These are phyloP conservation scores for Ceratobasidium sp. DNA, from an alignment of 1,284 basidiomycete genomes.

Conservation along the genomic window DNA sequence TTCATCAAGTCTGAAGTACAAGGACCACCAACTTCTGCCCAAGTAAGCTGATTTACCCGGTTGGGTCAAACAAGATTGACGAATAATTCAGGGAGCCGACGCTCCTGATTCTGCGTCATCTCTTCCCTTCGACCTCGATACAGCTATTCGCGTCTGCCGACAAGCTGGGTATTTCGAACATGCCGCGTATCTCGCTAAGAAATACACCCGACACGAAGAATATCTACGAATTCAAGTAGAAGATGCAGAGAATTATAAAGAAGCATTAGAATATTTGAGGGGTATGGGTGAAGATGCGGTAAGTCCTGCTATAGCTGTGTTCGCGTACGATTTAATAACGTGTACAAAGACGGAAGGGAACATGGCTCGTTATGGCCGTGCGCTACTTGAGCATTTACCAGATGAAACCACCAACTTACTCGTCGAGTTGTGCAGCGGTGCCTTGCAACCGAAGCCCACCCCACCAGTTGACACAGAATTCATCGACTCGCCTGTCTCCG, in stretches of 20 bases:
- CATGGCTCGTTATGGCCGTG: conserved; percentile 80
- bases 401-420: conserved; percentile 88
- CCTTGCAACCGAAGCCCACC: conserved; percentile 55
- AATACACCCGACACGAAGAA: conserved; percentile 89
- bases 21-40: background rate
- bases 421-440: conserved; percentile 87
- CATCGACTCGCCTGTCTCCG: conserved; percentile 49
- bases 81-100: conserved; percentile 49
- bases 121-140: conserved; percentile 94
- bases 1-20: conserved; percentile 83
- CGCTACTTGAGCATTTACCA: conserved; percentile 80
- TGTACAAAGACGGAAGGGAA: conserved; percentile 73
- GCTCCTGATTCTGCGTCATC: conserved; percentile 60
- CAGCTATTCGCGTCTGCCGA: conserved; percentile 93
- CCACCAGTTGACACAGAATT: conserved; percentile 57
- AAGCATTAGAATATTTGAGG: conserved; percentile 82
- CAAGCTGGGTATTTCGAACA: conserved; percentile 97
- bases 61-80: conserved; percentile 11
- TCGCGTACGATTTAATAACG: conserved; percentile 9
- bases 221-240: conserved; percentile 94
- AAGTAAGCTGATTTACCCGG: background rate
- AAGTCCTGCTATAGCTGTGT: conserved; percentile 49
- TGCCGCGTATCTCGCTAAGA: conserved; percentile 90
- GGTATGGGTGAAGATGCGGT: conserved; percentile 78
- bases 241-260: conserved; percentile 77